Evolutionary conservation across 2,329 filamentous ascomycete species (phyloP).

Genomic region (Ceratocystis smalleyi): DNA sequence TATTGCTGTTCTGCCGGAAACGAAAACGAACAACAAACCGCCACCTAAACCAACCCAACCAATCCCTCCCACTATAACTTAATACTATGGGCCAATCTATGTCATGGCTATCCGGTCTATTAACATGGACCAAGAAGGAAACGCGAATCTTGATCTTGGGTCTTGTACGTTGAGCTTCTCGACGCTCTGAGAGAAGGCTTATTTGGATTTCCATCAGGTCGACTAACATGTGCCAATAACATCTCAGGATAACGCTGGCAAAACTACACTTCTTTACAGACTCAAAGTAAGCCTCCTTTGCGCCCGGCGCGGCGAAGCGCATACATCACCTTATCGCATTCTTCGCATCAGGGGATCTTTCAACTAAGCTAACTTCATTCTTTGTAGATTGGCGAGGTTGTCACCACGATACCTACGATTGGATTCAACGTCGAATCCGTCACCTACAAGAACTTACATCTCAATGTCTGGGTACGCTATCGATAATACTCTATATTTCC

Average conservation of each 20-base stretch:
- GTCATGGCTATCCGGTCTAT: constrained; percentile 54
- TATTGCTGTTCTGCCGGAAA: neutral
- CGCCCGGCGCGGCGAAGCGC: neutral
- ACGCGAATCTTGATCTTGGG: constrained; percentile 90
- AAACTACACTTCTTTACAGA: constrained; percentile 91
- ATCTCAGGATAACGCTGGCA: constrained; percentile 87
- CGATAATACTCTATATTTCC: neutral
- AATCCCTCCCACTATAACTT: constrained; percentile 6
- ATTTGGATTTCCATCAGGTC: neutral
- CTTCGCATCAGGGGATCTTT: neutral
- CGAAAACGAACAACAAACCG: neutral
- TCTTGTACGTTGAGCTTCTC: constrained; percentile 45
- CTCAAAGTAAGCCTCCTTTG: constrained; percentile 51
- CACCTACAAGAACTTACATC: constrained; percentile 94
- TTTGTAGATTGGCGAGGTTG: constrained; percentile 81
- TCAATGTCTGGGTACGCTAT: constrained; percentile 81
- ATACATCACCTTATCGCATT: constrained; percentile 5
- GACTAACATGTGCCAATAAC: constrained; percentile 1
- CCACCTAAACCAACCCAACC: neutral
- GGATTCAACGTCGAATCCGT: constrained; percentile 99
- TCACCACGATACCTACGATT: constrained; percentile 97
- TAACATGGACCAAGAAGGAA: constrained; percentile 84
- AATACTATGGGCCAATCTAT: constrained; percentile 43
- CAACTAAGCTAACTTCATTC: constrained; percentile 12
- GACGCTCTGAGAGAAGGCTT: neutral